Percentiles rank a stretch among this genome's conserved stretches.
phyloP scores from a whole-genome alignment of 2,329 filamentous ascomycete species.

The Fusarium keratoplasticum region DNA sequence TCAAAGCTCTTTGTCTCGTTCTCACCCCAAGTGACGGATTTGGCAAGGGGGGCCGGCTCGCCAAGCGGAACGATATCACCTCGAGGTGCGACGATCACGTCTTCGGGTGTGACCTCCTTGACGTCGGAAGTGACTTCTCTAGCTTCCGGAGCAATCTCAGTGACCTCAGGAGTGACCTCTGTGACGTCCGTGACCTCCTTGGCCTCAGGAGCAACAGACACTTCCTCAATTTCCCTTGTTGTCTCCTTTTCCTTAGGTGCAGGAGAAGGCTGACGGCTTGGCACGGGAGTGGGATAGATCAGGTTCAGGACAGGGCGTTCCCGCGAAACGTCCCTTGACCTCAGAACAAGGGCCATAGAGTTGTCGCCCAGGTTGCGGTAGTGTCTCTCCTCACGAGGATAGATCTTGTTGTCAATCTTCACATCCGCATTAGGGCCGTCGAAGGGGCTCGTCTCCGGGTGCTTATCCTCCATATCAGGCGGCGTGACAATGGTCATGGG shows the following conservation, averaged over 20 bases:
- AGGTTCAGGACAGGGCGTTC: constrained; percentile 70
- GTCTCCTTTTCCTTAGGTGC: constrained; percentile 39
- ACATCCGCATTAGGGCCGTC: constrained; percentile 74
- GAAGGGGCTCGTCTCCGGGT: constrained; percentile 61
- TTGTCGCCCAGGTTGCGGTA: constrained; percentile 47
- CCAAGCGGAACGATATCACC: constrained; percentile 55
- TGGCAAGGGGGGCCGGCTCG: constrained; percentile 51
- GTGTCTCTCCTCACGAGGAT: constrained; percentile 61
- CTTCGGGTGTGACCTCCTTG: constrained; percentile 37
- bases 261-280: constrained; percentile 59
- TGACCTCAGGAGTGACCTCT: neutral
- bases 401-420: constrained; percentile 68
- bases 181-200: neutral
- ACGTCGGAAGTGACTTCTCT: neutral
- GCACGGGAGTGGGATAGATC: constrained; percentile 68
- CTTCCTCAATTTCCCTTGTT: constrained; percentile 27
- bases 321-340: constrained; percentile 63
- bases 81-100: constrained; percentile 54
- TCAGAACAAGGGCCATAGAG: constrained; percentile 51
- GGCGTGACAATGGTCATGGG: constrained; percentile 65
- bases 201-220: constrained; percentile 29
- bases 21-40: constrained; percentile 73
- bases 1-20: constrained; percentile 74
- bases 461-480: constrained; percentile 60
- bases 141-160: neutral